A percentile compares a stretch with the other conserved stretches of the same genome.
Evolutionary conservation across 192 early-diverging fungal genomes (phyloP).

Genomic region (Linnemannia zychae): DNA sequence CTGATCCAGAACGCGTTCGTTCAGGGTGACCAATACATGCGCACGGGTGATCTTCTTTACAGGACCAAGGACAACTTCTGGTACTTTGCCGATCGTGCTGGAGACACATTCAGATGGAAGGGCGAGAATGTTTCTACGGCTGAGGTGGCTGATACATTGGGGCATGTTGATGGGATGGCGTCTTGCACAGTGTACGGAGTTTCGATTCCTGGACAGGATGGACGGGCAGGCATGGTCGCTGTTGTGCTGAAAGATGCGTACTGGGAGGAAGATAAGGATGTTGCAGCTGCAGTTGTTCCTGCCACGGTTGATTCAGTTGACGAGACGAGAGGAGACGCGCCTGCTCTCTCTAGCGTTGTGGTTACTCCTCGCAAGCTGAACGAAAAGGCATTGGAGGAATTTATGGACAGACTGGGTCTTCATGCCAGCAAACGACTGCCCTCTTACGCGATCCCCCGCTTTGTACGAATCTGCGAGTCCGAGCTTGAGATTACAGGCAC

Average conservation of each 20-base stretch:
- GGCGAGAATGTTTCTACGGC: constrained; percentile 67
- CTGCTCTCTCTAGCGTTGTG: background rate
- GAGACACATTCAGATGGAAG: constrained; percentile 80
- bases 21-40: constrained; percentile 70
- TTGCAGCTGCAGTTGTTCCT: background rate
- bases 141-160: constrained; percentile 69
- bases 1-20: constrained; percentile 66
- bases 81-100: constrained; percentile 73
- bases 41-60: constrained; percentile 71
- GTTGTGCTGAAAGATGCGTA: background rate
- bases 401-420: constrained; percentile 51
- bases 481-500: constrained; percentile 50
- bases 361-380: background rate
- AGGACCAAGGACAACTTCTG: constrained; percentile 59
- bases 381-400: constrained; percentile 24
- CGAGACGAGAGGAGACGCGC: background rate
- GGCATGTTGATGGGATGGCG: constrained; percentile 59
- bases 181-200: constrained; percentile 75
- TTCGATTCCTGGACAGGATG: constrained; percentile 65
- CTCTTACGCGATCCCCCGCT: constrained; percentile 74
- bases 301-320: background rate
- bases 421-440: constrained; percentile 60
- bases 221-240: constrained; percentile 71
- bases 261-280: background rate
- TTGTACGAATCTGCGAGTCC: constrained; percentile 65